Base-by-base conservation (phyloP, 169 alveolate species). In the Fabrea salina region DNA sequence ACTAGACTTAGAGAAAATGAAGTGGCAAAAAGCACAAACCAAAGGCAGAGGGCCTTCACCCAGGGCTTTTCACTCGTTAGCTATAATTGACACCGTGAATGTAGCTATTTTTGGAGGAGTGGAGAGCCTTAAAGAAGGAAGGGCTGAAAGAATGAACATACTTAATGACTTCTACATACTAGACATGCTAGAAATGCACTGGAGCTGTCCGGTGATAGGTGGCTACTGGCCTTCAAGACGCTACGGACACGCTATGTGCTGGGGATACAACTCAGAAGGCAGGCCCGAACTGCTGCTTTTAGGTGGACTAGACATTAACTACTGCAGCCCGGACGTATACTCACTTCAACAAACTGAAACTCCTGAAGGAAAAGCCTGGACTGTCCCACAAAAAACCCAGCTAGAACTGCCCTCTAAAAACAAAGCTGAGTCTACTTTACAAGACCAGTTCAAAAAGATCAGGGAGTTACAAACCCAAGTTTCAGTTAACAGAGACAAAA, bases 11-110 rank as follows among this genome's bases (percentile, higher is more conserved):
- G 40, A 37, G 19, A 56, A 50, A 4, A n/a, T 32, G 27, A 49
- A 57, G 13, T 74, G 81, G 71, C 27, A 22, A 8, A 19, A 39
- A 22, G 30, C 71, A 4, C 51, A 35, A 27, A 43, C 81, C 0
- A 16, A 51, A 50, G 81, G 81, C 33, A 54, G 54, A 35, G 81
- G 68, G n/a, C 81, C 81, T 16, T 35, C 72, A 19, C 81, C 81
- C 13, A 50, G 81, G 40, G 81, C 81, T 0, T 74, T 53, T 54
- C 81, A 74, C 54, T 19, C 72, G 27, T 53, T 41, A 11, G 51
- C 81, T 13, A 43, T 74, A 16, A 16, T 74, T 16, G 51, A 54
- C 19, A 53, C 30, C 22, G 13, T n/a, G 37, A 47, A 56, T 37
- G 35, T 74, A 27, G 71, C 58, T n/a, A 50, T 74, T 19, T 74